Percentiles rank a stretch among this genome's conserved stretches.
Conservation (phyloP, 2,329 filamentous ascomycete genomes). For the Trichoderma afroharzianum region DNA sequence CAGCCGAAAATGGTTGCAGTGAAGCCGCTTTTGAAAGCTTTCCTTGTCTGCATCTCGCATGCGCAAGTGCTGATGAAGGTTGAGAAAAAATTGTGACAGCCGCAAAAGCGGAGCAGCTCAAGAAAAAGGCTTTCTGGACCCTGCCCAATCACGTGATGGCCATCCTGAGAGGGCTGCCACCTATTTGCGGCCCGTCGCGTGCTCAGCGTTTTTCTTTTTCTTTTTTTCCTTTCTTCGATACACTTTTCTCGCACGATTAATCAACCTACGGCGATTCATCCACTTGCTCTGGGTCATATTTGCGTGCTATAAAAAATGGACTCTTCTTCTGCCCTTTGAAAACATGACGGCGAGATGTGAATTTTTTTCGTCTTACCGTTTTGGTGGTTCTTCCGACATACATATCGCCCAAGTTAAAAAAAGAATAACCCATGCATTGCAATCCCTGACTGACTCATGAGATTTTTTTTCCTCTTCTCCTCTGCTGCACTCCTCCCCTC, state of each 20-base stretch:
- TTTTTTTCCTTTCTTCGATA: conserved; percentile 31
- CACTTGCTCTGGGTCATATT: conserved; percentile 59
- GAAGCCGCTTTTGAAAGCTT: not conserved
- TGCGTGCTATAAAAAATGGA: conserved; percentile 52
- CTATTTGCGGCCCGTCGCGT: not conserved
- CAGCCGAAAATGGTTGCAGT: not conserved
- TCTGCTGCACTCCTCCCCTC: not conserved
- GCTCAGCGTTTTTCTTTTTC: conserved; percentile 18
- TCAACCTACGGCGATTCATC: conserved; percentile 53
- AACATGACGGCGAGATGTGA: conserved; percentile 22
- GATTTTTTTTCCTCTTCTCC: not conserved
- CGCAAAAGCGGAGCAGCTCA: conserved; percentile 8
- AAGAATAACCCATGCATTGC: not conserved
- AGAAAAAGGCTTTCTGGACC: conserved; percentile 1
- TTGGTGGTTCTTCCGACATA: conserved; percentile 34
- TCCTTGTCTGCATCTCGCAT: not conserved
- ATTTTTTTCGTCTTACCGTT: conserved; percentile 24
- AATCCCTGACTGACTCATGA: not conserved
- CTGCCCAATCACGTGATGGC: conserved; percentile 27
- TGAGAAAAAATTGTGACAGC: conserved; percentile 1
- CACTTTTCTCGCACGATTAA: conserved; percentile 51
- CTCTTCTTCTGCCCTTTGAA: conserved; percentile 22
- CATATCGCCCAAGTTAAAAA: conserved; percentile 21
- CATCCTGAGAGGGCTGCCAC: not conserved
- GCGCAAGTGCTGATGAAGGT: conserved; percentile 12